Percentiles rank a stretch among this genome's conserved stretches.
Conservation (phyloP, 768 basidiomycete genomes). For the Leccinum variicolor region DNA sequence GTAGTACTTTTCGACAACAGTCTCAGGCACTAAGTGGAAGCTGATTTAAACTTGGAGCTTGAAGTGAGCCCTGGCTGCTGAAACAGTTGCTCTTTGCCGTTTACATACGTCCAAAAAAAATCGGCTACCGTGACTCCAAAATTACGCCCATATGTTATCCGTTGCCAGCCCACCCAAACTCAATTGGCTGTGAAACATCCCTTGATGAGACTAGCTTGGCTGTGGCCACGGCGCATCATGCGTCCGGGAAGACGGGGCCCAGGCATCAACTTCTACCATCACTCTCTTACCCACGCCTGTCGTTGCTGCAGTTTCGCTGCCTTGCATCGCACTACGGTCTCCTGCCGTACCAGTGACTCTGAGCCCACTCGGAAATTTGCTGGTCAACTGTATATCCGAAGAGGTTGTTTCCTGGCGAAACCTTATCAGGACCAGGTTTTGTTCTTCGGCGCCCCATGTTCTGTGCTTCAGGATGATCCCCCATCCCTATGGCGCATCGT, state of each 20-base stretch:
- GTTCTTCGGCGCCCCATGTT: conserved; percentile 15
- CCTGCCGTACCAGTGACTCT: neutral
- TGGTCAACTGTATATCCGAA: neutral
- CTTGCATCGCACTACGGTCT: neutral
- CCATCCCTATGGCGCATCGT: conserved; percentile 29
- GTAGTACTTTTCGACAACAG: too few relatives aligned
- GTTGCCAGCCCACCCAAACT: neutral
- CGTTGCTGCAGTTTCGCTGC: neutral
- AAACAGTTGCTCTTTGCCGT: too few relatives aligned
- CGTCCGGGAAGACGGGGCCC: neutral
- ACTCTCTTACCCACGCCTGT: conserved; percentile 3
- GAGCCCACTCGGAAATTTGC: conserved; percentile 4
- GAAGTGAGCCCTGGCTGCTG: too few relatives aligned
- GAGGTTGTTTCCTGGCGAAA: neutral
- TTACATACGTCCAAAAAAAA: neutral
- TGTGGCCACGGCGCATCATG: neutral
- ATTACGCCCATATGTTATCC: too few relatives aligned
- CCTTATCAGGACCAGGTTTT: neutral
- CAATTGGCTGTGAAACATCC: neutral
- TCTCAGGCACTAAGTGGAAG: too few relatives aligned
- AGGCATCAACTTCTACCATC: neutral
- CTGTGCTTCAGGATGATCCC: conserved; percentile 25
- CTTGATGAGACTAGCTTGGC: neutral
- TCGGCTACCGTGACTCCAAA: neutral
- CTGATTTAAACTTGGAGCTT: too few relatives aligned